Evolutionary conservation across 352 stramenopile species (phyloP), one percentile per base, ranked within the genome.

Genomic region (Achlya hypogyna): DNA sequence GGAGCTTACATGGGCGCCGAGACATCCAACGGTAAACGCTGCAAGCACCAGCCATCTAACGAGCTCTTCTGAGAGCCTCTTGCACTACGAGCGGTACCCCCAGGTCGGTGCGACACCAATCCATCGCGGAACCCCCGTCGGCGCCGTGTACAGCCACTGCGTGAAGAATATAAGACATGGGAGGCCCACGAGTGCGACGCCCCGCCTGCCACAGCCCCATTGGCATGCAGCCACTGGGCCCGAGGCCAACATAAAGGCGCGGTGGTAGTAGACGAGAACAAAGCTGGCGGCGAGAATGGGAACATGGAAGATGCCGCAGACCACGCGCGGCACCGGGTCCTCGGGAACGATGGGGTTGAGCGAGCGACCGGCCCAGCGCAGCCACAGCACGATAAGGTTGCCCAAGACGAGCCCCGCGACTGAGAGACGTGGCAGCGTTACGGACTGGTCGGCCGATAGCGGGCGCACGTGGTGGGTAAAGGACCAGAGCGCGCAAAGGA

Each of bases 21-120:
- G 0, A 5, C 25, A 12, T 18, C 60, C 60, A 20, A 27, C 18
- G 23, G 27, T 58, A 40, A 28, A 45, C 25, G 43, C 29, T 12
- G 35, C n/a, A 16, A 67, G 60, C 10, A 58, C 27, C 2, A 58
- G 20, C 60, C 60, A 67, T 10, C 60, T 67, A 58, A 59, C 8
- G 28, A 18, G 8, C 22, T n/a, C n/a, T n/a, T n/a, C 18, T 65
- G 16, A 54, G 14, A 59, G 20, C 16, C 1, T 40, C 8, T 65
- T 9, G 23, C 10, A 56, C 23, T 5, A 32, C 8, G 42, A 0
- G 12, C 5, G 18, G n/a, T 34, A 67, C 60, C 60, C 51, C 40
- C 22, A 58, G 5, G 31, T 18, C 6, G 40, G 51, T 6, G 40
- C n/a, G 16, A 52, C 60, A 23, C 60, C 60, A 38, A 67, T 20